Base-by-base conservation (phyloP, 2,329 filamentous ascomycete genomes). In the Alternaria triticimaculans region DNA sequence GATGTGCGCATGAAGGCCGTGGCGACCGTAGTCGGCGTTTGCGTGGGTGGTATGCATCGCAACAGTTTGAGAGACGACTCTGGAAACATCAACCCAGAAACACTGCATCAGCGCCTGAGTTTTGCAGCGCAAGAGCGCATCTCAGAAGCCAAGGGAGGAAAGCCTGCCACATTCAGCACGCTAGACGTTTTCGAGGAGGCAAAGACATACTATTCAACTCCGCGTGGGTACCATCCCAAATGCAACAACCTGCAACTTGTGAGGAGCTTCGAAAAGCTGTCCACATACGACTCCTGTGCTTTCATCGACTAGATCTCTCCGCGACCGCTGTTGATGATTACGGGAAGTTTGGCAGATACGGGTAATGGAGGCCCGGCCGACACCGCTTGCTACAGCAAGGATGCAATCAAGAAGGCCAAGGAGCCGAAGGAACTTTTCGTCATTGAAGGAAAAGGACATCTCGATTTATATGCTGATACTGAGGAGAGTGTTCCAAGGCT, bases 1-100 rank as follows among this genome's bases (percentile, higher is more conserved):
- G 61, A 84, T 50, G 46, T 62, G 10, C 80, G 81, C n/a, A 79
- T 83, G 65, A 78, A 78, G 57, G 80, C 80, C 8, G 64, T 80
- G 7, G 81, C 78, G 3, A 80, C 77, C 3, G 61, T 78, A 12
- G 75, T 68, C 37, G 72, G 68, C 2, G 76, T 73, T 2, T 41
- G 37, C 37, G 1, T 41, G 1, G 37, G 37, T 41, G 37, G 15
- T 41, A 41, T 41, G 37, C 0, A 1, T 41, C 37, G 37, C 37
- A 41, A 41, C 37, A 3, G 37, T 41, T 18, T 41, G 37, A 41
- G n/a, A 41, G 37, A 41, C n/a, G 37, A 41, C 37, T 41, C n/a
- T 18, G 37, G 37, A 18, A 41, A 41, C 3, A 41, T 41, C 37
- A 41, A 41, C 37, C 37, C 3, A 18, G 37, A 41, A 41, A 41